Percentiles rank a stretch among this genome's conserved stretches.
These are phyloP conservation scores for Dioszegia crocea DNA, from an alignment of 768 basidiomycete genomes.

Conservation along the genomic window DNA sequence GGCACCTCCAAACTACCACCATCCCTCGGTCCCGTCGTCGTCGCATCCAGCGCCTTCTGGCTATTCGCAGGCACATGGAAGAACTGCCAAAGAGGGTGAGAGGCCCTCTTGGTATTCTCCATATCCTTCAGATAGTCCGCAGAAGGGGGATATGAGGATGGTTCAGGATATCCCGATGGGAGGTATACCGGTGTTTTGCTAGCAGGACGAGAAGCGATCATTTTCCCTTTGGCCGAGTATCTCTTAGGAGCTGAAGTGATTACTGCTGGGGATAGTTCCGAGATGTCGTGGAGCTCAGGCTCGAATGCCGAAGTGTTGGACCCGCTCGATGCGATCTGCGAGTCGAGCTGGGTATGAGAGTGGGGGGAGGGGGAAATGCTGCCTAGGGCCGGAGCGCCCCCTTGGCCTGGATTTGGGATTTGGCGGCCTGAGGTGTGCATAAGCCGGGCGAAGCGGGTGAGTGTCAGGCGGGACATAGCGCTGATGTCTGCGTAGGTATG, in stretches of 20 bases:
- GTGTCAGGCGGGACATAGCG: conserved; percentile 13
- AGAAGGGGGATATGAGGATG: conserved; percentile 28
- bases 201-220: conserved; percentile 35
- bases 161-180: conserved; percentile 32
- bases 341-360: neutral
- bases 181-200: conserved; percentile 18
- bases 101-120: conserved; percentile 3
- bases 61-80: conserved; percentile 34
- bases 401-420: conserved; percentile 34
- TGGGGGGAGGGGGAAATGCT: conserved; percentile 2
- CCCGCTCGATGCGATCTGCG: too few relatives aligned
- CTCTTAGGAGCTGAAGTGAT: neutral
- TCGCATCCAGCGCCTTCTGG: conserved; percentile 9
- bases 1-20: conserved; percentile 34
- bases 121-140: conserved; percentile 22
- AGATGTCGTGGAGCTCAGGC: neutral
- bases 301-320: neutral
- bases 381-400: conserved; percentile 11
- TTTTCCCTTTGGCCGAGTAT: conserved; percentile 36
- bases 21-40: conserved; percentile 11
- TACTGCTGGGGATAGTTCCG: neutral
- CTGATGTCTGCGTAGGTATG: neutral
- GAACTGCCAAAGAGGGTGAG: conserved; percentile 48
- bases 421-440: conserved; percentile 41
- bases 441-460: conserved; percentile 19